Evolutionary conservation across 345 rosid species (phyloP), one percentile per base, ranked within the genome.

Genomic region (Camelina neglecta): DNA sequence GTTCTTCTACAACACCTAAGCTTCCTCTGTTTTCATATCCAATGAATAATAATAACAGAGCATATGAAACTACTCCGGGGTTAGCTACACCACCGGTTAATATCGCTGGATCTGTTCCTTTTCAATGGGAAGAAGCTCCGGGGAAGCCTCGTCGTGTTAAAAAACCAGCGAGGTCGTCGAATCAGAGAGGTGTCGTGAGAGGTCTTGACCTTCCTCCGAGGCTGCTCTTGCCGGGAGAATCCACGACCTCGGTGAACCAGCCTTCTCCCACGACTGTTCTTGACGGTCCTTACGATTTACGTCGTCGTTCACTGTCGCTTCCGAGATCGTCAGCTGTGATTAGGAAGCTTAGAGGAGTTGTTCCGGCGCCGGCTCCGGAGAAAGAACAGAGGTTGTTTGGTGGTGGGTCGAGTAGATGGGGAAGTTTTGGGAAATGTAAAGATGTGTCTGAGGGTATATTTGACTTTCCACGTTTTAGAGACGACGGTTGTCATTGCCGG

Each of bases 51-150:
- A 7, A 7, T 42, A 62, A 55, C 48, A 53, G 36, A 21, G 55
- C 47, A 16, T 61, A 59, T 0, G 85, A 85, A 77, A 55, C 86
- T 76, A 55, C 86, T 10, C 75, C 88, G 1, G 89, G 86, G 9
- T 44, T 49, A 79, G 56, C 69, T 29, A 86, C 98, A 13, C 89
- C 97, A 6, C 98, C 97, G 8, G 69, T 89, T 59, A 78, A 85
- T 20, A 36, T 81, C 49, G 69, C 66, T 4, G 96, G 81, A 44
- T 83, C 97, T 21, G 65, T 94, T 29, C 98, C 98, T 8, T 94
- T 94, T 54, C 80, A 71, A 63, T 94, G 98, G 97, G 98, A 94
- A 74, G 97, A 92, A 79, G 96, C 84, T 9, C 98, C 97, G 0
- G 98, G 98, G 9, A 87, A 81, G 89, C 97, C 98, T 11, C 86